These are phyloP conservation scores for Trametopsis cervina DNA, from an alignment of 768 basidiomycete genomes.

Conservation along the genomic window DNA sequence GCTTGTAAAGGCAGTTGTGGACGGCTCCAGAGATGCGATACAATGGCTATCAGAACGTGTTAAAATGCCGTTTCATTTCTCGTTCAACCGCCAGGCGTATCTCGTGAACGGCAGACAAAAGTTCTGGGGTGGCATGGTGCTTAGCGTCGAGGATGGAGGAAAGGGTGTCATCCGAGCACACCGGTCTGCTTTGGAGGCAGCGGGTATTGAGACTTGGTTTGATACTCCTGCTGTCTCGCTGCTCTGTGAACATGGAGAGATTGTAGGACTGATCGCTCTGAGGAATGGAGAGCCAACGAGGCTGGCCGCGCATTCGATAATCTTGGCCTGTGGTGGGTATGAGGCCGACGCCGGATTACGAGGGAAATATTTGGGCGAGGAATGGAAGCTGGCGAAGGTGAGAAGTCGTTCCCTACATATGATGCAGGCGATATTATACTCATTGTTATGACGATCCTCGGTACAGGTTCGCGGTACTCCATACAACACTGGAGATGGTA, in stretches of 20 bases:
- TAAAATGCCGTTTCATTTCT: conserved; percentile 46
- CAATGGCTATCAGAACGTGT: conserved; percentile 49
- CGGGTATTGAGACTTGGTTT: conserved; percentile 53
- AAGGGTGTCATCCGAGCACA: conserved; percentile 61
- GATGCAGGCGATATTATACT: too few species aligned
- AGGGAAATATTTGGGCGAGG: conserved; percentile 45
- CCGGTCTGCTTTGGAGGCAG: conserved; percentile 37
- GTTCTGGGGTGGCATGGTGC: conserved; percentile 67
- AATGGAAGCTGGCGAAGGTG: conserved; percentile 54
- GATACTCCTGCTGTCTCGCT: conserved; percentile 38
- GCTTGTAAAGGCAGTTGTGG: conserved; percentile 47
- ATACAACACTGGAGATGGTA: conserved; percentile 63
- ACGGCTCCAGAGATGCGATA: conserved; percentile 47
- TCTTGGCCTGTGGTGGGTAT: conserved; percentile 63
- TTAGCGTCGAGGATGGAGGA: conserved; percentile 57
- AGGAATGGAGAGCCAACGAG: conserved; percentile 29
- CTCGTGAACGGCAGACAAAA: conserved; percentile 52
- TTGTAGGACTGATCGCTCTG: conserved; percentile 41
- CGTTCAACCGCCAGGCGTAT: conserved; percentile 65
- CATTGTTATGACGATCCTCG: neutral
- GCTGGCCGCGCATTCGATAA: conserved; percentile 38
- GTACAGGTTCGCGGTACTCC: conserved; percentile 62
- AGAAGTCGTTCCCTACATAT: too few species aligned
- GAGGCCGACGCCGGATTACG: conserved; percentile 51
- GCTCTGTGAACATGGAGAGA: conserved; percentile 29